These are phyloP conservation scores for Jamesozyma rosinii DNA, from an alignment of 805 yeast genomes.

Conservation along the genomic window DNA sequence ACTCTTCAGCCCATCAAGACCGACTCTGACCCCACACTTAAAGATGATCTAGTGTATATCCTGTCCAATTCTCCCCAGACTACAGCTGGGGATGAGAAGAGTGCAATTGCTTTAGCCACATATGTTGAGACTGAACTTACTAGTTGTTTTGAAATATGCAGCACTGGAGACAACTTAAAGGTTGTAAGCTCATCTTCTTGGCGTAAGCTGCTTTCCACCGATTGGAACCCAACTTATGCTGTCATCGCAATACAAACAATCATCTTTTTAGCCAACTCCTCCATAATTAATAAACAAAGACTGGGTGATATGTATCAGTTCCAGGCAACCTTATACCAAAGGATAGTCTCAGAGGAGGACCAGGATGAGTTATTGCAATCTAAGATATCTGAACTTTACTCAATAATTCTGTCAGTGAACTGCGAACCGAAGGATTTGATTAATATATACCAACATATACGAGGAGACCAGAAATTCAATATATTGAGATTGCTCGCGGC, in stretches of 20 bases:
- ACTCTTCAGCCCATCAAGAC: not conserved
- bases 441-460: conserved; percentile 11
- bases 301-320: conserved; percentile 8
- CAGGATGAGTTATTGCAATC: not conserved
- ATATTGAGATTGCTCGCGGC: conserved; percentile 13
- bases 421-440: conserved; percentile 16
- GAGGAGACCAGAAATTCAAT: conserved; percentile 1
- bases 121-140: conserved; percentile 1
- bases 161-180: conserved; percentile 16
- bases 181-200: not conserved
- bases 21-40: not conserved
- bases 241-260: conserved; percentile 15
- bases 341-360: not conserved
- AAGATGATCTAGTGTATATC: not conserved
- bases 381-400: conserved; percentile 11
- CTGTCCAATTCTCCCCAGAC: not conserved
- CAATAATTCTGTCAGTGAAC: conserved; percentile 12
- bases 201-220: not conserved
- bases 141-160: conserved; percentile 9
- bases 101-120: not conserved
- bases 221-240: not conserved
- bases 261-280: conserved; percentile 14
- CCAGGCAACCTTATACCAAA: conserved; percentile 7
- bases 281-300: conserved; percentile 20
- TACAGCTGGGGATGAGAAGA: not conserved